Conservation (phyloP, 192 early-diverging fungal species). For the Gryganskiella cystojenkinii region DNA sequence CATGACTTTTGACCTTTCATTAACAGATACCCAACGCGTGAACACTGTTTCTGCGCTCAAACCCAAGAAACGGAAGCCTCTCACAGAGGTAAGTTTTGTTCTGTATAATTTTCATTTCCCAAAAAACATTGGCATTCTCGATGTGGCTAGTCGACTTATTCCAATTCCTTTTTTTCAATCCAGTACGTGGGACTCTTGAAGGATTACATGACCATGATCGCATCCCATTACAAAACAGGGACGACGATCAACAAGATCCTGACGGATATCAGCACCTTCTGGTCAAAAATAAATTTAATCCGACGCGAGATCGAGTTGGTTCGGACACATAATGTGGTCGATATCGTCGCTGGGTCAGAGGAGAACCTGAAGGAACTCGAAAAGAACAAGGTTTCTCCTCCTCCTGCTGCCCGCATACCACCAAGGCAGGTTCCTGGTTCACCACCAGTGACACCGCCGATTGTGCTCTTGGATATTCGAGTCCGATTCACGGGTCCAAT, state of each 20-base stretch:
- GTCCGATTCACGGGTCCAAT: conserved; percentile 38
- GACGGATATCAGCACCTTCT: conserved; percentile 35
- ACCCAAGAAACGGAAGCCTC: conserved; percentile 7
- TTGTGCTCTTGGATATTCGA: conserved; percentile 45
- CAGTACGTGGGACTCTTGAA: conserved; percentile 26
- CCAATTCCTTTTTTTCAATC: not conserved
- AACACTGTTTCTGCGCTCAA: conserved; percentile 17
- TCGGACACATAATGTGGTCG: conserved; percentile 36
- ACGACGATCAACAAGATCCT: conserved; percentile 39
- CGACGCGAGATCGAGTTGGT: conserved; percentile 35
- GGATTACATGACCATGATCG: conserved; percentile 31
- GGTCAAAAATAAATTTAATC: conserved; percentile 23
- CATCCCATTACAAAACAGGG: conserved; percentile 34
- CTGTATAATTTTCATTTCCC: not conserved
- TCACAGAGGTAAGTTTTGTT: conserved; percentile 29
- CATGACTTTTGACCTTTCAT: conserved; percentile 13
- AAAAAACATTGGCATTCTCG: not conserved
- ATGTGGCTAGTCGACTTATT: not conserved
- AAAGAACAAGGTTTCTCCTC: not conserved
- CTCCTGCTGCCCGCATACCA: no score
- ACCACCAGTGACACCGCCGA: conserved; percentile 12
- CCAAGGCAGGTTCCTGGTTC: conserved; percentile 17
- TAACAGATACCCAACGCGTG: conserved; percentile 11
- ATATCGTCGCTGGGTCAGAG: conserved; percentile 43
- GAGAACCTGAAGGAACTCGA: conserved; percentile 50